Evolutionary conservation across 2,329 filamentous ascomycete species (phyloP).

Genomic region (Chaetomium strumarium): DNA sequence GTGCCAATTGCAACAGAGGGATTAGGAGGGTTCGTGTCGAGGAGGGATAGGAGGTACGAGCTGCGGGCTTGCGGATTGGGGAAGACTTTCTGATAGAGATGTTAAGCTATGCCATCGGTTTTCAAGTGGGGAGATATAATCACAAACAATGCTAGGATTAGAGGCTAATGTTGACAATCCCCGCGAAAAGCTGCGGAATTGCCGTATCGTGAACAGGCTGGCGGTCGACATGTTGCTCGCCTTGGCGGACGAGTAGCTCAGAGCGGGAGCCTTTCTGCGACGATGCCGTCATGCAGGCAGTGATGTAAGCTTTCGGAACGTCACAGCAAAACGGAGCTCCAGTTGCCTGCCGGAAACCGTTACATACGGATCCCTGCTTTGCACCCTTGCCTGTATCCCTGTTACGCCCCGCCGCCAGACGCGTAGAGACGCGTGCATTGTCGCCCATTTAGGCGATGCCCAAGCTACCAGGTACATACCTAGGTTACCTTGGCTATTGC

Average conservation of each 20-base stretch:
- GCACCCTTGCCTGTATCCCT: not conserved
- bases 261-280: not conserved
- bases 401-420: constrained; percentile 17
- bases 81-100: constrained; percentile 49
- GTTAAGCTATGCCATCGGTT: constrained; percentile 9
- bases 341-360: not conserved
- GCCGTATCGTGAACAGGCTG: constrained; percentile 25
- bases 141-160: constrained; percentile 50
- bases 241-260: not conserved
- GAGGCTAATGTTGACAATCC: constrained; percentile 42
- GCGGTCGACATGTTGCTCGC: constrained; percentile 29
- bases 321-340: not conserved
- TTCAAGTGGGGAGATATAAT: not conserved
- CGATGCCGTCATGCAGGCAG: constrained; percentile 14
- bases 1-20: constrained; percentile 52
- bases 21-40: constrained; percentile 52
- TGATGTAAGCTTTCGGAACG: not conserved
- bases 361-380: not conserved
- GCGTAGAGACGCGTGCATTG: constrained; percentile 16
- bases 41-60: constrained; percentile 52
- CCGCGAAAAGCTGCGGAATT: constrained; percentile 26
- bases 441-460: constrained; percentile 21
- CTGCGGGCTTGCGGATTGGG: constrained; percentile 40
- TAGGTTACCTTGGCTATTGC: not conserved
- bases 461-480: not conserved